Base-by-base conservation (phyloP, 306 rosid genomes). In the Castanea mollissima region DNA sequence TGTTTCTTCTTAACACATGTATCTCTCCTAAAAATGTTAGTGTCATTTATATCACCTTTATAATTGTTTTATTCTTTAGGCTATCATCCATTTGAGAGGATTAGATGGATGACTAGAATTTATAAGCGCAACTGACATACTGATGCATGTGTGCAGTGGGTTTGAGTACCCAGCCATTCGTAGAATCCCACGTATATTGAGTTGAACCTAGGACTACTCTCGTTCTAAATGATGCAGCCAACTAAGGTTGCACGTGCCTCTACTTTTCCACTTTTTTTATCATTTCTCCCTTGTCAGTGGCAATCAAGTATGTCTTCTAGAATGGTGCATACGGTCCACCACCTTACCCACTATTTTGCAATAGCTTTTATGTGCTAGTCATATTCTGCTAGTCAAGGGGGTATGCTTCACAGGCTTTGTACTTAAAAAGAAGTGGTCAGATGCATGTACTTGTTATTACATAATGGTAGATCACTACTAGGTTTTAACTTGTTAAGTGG, bases 281-380 rank as follows among this genome's bases (percentile, higher is more conserved):
- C 51, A 67, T 35, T 49, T 2, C 51, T 67, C 13, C 52, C 25
- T 67, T 67, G 10, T 23, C 35, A 21, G 52, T 34, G 72, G 51
- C 52, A 35, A 67, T 67, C 4, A 64, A 64, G 70, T 44, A 38
- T 69, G 75, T 58, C 70, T 16, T 57, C 71, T 77, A 64, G 21
- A 31, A 38, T 34, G 67, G 49, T 55, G n/a, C 63, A 35, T 27
- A 54, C 34, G 23, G 15, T 54, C 65, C 55, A 64, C 44, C 68
- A 73, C 46, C 23, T 58, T 59, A 49, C 20, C 69, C 41, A 52
- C 60, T 76, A 46, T 64, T 18, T 18, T 1, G 46, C 72, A 34
- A 35, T 19, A 67, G 51, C 52, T 67, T 35, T 67, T 34, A 35
- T 34, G 18, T 67, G 52, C 51, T 34, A 34, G 52, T 67, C 71